Conservation (phyloP, 148 eudicot species). For the Limonium bicolor region DNA sequence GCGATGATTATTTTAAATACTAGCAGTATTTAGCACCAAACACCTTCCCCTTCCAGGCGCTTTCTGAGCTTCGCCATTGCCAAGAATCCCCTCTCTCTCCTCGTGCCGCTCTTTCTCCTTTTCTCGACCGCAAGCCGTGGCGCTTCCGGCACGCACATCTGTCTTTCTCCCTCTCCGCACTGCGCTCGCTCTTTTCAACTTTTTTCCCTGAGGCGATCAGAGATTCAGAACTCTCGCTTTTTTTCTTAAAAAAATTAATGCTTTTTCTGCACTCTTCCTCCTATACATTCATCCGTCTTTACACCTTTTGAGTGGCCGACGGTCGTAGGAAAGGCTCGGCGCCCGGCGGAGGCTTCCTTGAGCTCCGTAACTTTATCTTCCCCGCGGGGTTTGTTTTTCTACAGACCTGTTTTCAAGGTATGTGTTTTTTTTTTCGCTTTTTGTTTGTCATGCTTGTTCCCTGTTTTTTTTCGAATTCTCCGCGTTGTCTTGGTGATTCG, state of each 20-base stretch:
- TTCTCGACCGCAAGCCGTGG: neutral
- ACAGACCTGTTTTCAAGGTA: no score
- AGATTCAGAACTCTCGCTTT: no score
- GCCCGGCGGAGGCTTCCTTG: neutral
- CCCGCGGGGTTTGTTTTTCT: no score
- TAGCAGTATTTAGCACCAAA: no score
- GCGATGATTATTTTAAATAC: no score
- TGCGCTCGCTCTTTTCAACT: neutral
- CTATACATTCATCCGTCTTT: neutral
- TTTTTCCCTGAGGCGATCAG: neutral
- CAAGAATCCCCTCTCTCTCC: neutral
- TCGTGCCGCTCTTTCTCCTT: neutral
- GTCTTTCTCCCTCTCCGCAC: neutral
- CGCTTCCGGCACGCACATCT: slow-evolving; percentile 8
- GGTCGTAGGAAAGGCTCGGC: neutral
- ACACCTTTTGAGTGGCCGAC: neutral
- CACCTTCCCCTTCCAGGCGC: no score
- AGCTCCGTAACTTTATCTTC: neutral
- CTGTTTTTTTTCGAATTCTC: neutral
- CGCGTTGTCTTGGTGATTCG: neutral
- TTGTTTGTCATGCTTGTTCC: neutral
- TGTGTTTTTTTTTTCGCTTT: neutral
- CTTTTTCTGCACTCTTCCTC: neutral
- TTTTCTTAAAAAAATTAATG: neutral
- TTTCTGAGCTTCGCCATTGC: no score